Evolutionary conservation across 78 protist genomes (phyloP), one percentile per base, ranked within the genome.

Genomic region (Chrysochromulina tobinii): DNA sequence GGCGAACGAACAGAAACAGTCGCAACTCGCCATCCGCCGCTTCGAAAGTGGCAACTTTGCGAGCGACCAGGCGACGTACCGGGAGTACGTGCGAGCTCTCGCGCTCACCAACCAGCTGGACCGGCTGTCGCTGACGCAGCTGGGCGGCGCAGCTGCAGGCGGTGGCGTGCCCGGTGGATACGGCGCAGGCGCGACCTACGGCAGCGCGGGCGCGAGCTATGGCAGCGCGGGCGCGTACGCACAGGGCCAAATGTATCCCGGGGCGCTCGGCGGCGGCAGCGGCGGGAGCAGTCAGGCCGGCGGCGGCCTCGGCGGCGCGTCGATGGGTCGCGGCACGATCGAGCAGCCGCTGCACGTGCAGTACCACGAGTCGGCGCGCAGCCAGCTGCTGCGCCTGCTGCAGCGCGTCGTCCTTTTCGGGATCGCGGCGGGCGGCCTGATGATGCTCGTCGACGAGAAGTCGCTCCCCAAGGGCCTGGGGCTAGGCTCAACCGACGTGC

Each of bases 81-180:
- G 21, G 59, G 91, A 88, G 85, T 88, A 88, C 68, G 11, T 88
- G 86, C 57, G 59, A 7, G 91, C 91, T n/a, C 85, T 88, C 15
- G 85, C 38, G 20, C n/a, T 15, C 25, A 1, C 50, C n/a, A 79
- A 79, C 59, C 51, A 27, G 91, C 66, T 88, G 58, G 51, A 21
- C 61, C 51, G 91, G 38, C 50, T 55, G 17, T 21, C 50, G 48
- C 72, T 72, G 21, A 53, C 64, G 12, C 69, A 68, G 61, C 64
- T 68, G 17, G 58, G 38, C 38, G 38, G 38, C 38, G 38, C 38
- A 38, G 38, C 38, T 38, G 38, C 38, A 38, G 38, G 38, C 38
- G 38, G 38, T 38, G 38, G 38, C 38, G 38, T 38, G 38, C 38
- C 38, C 38, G 38, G 38, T 38, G 38, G 38, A 38, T 38, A 38